These are phyloP conservation scores for Kluyveromyces lactis DNA, from an alignment of 805 yeast genomes.

Conservation along the genomic window DNA sequence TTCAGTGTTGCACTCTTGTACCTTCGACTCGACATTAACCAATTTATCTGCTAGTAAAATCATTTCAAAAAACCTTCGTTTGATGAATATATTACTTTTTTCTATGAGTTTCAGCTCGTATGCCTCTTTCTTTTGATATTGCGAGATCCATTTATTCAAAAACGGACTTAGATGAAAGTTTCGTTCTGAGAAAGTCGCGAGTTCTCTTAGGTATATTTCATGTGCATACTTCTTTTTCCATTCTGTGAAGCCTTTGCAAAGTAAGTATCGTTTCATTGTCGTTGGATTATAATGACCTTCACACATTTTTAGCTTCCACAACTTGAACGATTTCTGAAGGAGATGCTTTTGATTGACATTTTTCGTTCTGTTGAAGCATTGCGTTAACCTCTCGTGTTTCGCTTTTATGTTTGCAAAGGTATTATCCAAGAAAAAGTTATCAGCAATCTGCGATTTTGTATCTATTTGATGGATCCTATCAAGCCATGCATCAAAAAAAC, in stretches of 20 bases:
- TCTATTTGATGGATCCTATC: conserved; percentile 11
- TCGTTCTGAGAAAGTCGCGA: not conserved
- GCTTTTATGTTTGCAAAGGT: conserved; percentile 10
- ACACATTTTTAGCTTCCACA: conserved; percentile 1
- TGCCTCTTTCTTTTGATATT: not conserved
- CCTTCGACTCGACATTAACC: not conserved
- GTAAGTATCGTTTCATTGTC: not conserved
- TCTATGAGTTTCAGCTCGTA: not conserved
- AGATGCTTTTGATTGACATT: not conserved
- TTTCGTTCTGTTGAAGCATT: not conserved
- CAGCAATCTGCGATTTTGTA: conserved; percentile 17
- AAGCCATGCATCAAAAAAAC: conserved; percentile 14
- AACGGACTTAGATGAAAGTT: not conserved
- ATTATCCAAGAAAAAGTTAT: conserved; percentile 17
- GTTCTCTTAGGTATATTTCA: not conserved
- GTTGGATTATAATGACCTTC: conserved; percentile 1
- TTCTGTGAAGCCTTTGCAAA: not conserved
- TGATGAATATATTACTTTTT: not conserved
- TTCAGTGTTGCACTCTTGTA: not conserved
- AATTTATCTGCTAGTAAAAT: not conserved
- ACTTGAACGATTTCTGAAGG: not conserved
- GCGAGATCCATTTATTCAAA: not conserved
- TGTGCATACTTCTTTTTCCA: not conserved
- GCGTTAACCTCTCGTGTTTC: conserved; percentile 1
- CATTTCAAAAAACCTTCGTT: not conserved